These are phyloP conservation scores for Allomyces macrogynus DNA, from an alignment of 192 early-diverging fungal genomes.

Conservation along the genomic window DNA sequence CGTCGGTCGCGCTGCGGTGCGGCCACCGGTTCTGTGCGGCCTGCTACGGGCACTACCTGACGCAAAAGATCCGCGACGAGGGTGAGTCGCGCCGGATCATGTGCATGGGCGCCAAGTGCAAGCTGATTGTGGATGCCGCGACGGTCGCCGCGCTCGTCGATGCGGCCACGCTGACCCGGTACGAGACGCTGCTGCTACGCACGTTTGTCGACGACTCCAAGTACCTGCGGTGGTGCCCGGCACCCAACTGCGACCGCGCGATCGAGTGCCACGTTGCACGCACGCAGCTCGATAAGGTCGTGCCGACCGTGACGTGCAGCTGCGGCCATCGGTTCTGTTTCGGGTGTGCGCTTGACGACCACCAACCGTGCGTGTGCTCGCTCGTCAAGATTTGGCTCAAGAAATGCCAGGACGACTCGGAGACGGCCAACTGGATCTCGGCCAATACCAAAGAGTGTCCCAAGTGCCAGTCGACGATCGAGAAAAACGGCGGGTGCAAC, in stretches of 20 bases:
- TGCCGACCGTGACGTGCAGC: constrained; percentile 71
- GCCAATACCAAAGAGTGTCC: constrained; percentile 88
- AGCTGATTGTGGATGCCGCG: constrained; percentile 59
- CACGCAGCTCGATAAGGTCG: constrained; percentile 40
- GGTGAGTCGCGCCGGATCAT: constrained; percentile 74
- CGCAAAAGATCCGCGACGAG: constrained; percentile 66
- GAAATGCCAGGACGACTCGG: constrained; percentile 94
- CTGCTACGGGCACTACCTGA: constrained; percentile 72
- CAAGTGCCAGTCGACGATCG: constrained; percentile 85
- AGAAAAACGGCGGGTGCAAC: constrained; percentile 99
- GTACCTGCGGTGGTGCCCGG: constrained; percentile 78
- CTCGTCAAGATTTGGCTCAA: constrained; percentile 73
- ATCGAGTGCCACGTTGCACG: constrained; percentile 68
- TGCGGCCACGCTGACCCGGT: constrained; percentile 35
- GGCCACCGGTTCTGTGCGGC: constrained; percentile 68
- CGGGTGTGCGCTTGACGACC: constrained; percentile 66
- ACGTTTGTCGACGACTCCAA: constrained; percentile 81
- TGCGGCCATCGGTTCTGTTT: constrained; percentile 78
- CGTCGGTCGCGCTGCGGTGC: constrained; percentile 52
- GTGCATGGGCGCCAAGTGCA: constrained; percentile 60
- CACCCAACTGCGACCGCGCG: constrained; percentile 84
- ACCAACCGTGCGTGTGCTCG: constrained; percentile 69
- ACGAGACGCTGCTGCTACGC: constrained; percentile 39
- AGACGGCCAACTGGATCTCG: constrained; percentile 94
- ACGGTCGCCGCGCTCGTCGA: constrained; percentile 51